phyloP scores from a whole-genome alignment of 2,329 filamentous ascomycete genomes.

The Clonostachys rosea region DNA sequence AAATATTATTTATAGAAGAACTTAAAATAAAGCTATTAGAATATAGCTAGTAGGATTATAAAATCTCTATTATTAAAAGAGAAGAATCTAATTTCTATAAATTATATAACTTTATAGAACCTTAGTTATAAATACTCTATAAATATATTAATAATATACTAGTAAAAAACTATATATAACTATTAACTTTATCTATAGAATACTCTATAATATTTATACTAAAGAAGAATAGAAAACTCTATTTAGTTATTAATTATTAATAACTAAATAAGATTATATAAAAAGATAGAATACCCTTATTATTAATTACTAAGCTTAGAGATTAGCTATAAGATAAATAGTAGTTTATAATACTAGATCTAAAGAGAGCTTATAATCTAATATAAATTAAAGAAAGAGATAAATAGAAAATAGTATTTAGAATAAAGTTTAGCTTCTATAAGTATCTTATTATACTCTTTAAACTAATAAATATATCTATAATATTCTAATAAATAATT shows the following conservation, averaged over 20 bases:
- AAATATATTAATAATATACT: no score
- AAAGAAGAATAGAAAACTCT: conserved; percentile 12
- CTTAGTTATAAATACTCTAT: no score
- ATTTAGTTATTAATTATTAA: conserved; percentile 15
- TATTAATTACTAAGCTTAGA: conserved; percentile 14
- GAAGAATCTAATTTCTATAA: no score
- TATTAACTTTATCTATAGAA: conserved; percentile 3
- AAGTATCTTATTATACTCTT: conserved; percentile 24
- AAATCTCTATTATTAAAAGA: no score
- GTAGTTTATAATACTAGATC: conserved; percentile 7
- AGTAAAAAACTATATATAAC: conserved; percentile 2
- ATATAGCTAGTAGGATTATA: no score
- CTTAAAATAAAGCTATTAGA: no score
- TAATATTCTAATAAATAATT: neutral
- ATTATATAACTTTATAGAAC: no score
- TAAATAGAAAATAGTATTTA: conserved; percentile 25
- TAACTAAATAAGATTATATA: conserved; percentile 15
- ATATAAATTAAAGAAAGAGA: conserved; percentile 19
- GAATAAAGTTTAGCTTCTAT: conserved; percentile 19
- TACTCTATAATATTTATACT: conserved; percentile 8
- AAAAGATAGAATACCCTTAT: conserved; percentile 14
- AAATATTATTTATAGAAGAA: conserved; percentile 4
- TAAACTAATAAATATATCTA: conserved; percentile 10
- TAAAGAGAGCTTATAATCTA: conserved; percentile 17
- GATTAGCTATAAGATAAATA: conserved; percentile 8